Evolutionary conservation across 176 grass and related monocot genomes (phyloP), one percentile per base, ranked within the genome.

Genomic region (Oryza officinalis): DNA sequence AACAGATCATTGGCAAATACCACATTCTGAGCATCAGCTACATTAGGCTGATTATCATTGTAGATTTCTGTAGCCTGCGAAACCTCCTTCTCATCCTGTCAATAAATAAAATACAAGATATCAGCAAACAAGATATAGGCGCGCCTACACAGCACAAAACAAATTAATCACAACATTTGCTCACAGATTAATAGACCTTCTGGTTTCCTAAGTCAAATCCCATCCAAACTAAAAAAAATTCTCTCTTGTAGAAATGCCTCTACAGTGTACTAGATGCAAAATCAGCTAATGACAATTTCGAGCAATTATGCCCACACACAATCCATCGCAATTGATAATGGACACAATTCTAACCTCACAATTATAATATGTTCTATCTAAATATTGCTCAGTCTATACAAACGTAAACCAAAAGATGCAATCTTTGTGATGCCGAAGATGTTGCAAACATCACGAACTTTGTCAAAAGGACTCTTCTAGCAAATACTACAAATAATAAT

Each of bases 51-150:
- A 71, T 80, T 25, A 9, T 89, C 90, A 65, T 10, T 60, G 57
- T 80, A 67, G 43, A 46, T 74, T 83, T 89, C 90, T 3, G 83
- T 75, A 60, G 61, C 83, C 33, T 88, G 79, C 0, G 26, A 54
- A 25, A 33, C 79, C 37, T 89, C 90, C 12, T 74, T 72, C 41
- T 83, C 90, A 40, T 86, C 86, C 86, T 92, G 74, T 33, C 10
- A 65, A 43, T 5, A 17, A 59, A 43, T 3, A 79, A 61, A 61
- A 61, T 25, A 25, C 4, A 67, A 69, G 8, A 71, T 46, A 74
- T 85, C 72, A 88, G 32, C 8, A 45, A 27, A 47, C 11, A 79
- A 33, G 10, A 3, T 68, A 72, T 61, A 20, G 50, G 37, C 12
- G 4, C 5, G 9, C 66, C 2, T 30, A 30, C 0, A 18, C 2